Base-by-base conservation (phyloP, 2,329 filamentous ascomycete species). In the Fusarium foetens region DNA sequence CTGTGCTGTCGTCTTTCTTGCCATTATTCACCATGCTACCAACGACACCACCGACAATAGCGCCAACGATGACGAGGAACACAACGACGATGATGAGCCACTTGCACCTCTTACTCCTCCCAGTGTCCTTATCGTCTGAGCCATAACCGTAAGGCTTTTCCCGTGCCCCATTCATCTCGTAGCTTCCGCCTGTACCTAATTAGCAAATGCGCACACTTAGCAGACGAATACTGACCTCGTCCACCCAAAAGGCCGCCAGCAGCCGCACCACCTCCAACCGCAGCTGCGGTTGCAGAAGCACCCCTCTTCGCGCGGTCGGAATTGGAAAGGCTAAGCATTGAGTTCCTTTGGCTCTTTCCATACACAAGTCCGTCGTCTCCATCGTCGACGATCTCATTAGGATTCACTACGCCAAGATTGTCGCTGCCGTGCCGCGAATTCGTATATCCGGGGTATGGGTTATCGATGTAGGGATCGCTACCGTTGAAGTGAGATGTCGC, bases 301-400 rank as follows among this genome's bases (percentile, higher is more conserved):
- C 73, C 62, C 25, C 64, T 75, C 35, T 66, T 71, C 25, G 63
- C 70, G 11, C 80, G 77, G 43, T 81, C 80, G 27, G 86, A 84
- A 42, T 84, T 83, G 13, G 86, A 85, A 6, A 90, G 81, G 65
- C 88, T 90, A 39, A 92, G 81, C 79, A 91, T 87, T 39, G 92
- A 90, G 71, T 85, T 87, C 66, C 88, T 86, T 79, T 81, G 77
- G 42, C 77, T 79, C 48, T 80, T 82, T 55, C 80, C 83, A 74
- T 88, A 91, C 8, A 88, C 86, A 57, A 96, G 86, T 3, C 92
- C 94, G 79, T 97, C 95, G 77, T 97, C 95, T 33, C 93, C 94
- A 78, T 98, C 95, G 79, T 97, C 95, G 27, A 88, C 89, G 71
- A 97, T 95, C 19, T 91, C 90, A 76, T 93, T 90, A 6, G 94